Evolutionary conservation across 768 basidiomycete genomes (phyloP).

Genomic region (Tephrocybe sp.): DNA sequence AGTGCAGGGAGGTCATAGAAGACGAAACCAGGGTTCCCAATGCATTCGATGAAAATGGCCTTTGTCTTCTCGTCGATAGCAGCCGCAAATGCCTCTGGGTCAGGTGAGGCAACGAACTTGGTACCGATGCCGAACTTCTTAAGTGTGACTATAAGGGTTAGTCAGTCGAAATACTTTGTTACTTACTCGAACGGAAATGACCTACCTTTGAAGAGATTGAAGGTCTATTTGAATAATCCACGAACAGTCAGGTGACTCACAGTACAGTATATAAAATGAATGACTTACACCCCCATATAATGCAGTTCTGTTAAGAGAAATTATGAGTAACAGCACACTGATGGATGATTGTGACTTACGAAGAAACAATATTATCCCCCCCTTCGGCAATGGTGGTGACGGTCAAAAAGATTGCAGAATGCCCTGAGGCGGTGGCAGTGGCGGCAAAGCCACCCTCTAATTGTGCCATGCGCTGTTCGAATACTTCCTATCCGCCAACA

Average conservation of each 20-base stretch:
- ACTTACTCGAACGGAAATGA: background rate
- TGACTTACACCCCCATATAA: background rate
- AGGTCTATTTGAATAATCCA: background rate
- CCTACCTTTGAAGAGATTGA: constrained; percentile 4
- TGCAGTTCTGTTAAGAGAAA: too few species aligned
- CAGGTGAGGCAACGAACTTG: constrained; percentile 60
- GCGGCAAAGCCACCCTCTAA: constrained; percentile 78
- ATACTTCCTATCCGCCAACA: constrained; percentile 71
- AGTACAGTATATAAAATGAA: too few species aligned
- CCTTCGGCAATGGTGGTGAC: constrained; percentile 56
- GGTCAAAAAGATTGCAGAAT: constrained; percentile 74
- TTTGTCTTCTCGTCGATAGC: constrained; percentile 80
- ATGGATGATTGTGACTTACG: constrained; percentile 68
- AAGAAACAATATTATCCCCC: constrained; percentile 79
- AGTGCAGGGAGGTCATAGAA: constrained; percentile 65
- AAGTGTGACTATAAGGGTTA: constrained; percentile 69
- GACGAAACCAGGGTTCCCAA: constrained; percentile 75
- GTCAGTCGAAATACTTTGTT: background rate
- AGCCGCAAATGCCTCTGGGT: constrained; percentile 57
- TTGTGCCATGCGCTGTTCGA: constrained; percentile 76
- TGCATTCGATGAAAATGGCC: constrained; percentile 73
- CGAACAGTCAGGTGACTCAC: background rate
- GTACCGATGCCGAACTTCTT: constrained; percentile 66
- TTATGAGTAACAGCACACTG: too few species aligned
- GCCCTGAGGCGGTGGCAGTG: constrained; percentile 71